Conservation (phyloP, 2,329 filamentous ascomycete species). For the Neoarthrinium moseri region DNA sequence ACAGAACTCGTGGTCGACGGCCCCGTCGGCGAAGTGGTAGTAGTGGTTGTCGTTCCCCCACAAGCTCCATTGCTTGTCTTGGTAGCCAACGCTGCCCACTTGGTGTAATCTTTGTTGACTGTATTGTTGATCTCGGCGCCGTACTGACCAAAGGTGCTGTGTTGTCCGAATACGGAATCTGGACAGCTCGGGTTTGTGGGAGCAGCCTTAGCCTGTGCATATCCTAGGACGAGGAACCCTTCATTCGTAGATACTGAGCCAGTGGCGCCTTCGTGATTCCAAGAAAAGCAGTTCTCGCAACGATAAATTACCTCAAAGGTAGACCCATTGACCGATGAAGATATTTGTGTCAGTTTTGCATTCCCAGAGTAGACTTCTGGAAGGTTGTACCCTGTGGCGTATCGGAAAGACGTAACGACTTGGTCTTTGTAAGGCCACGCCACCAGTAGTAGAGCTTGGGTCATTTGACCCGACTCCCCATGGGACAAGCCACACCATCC, state of each 20-base stretch:
- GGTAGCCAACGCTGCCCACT: constrained; percentile 44
- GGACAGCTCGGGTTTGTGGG: constrained; percentile 41
- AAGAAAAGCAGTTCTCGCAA: constrained; percentile 58
- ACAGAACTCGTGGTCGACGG: constrained; percentile 20
- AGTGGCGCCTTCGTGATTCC: constrained; percentile 48
- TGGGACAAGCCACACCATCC: constrained; percentile 31
- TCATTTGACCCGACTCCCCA: constrained; percentile 32
- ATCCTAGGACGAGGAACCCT: constrained; percentile 50
- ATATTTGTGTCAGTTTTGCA: constrained; percentile 62
- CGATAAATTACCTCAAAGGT: constrained; percentile 63
- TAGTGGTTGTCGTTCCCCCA: constrained; percentile 23
- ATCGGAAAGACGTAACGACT: constrained; percentile 59
- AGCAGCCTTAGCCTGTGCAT: constrained; percentile 46
- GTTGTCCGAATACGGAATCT: constrained; percentile 45
- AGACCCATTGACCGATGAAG: constrained; percentile 54
- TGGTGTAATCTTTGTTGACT: constrained; percentile 35
- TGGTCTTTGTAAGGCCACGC: constrained; percentile 55
- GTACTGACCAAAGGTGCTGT: constrained; percentile 56
- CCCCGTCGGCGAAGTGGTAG: constrained; percentile 13
- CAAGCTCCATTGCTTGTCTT: constrained; percentile 34
- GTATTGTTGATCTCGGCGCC: constrained; percentile 34
- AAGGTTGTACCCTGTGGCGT: constrained; percentile 56
- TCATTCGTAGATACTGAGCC: constrained; percentile 42
- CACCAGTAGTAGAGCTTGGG: constrained; percentile 38
- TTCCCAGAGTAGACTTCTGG: constrained; percentile 61